A percentile compares a stretch with the other conserved stretches of the same genome.
Conservation (phyloP, 208 protist species). For the Wallacemonas sp. region DNA sequence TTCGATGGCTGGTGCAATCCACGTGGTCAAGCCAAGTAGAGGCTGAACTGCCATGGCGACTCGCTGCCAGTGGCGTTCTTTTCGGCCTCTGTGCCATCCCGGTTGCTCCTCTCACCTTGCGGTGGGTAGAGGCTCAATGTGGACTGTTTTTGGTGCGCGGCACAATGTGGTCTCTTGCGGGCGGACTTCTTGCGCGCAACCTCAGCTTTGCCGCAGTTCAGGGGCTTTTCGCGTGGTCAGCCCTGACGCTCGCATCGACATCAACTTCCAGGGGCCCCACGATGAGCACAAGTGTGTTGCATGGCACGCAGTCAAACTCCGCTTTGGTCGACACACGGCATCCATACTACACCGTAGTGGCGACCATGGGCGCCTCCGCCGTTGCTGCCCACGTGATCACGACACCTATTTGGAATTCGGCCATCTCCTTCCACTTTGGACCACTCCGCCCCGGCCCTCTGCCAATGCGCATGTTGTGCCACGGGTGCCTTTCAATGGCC, state of each 20-base stretch:
- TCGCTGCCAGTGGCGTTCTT: constrained; percentile 48
- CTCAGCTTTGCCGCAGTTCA: constrained; percentile 49
- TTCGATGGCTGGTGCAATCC: constrained; percentile 69
- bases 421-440: constrained; percentile 70
- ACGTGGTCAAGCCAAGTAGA: constrained; percentile 33
- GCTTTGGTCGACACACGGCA: constrained; percentile 61
- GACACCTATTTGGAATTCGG: constrained; percentile 56
- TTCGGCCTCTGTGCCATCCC: constrained; percentile 52
- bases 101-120: constrained; percentile 60
- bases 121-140: constrained; percentile 69
- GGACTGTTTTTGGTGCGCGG: constrained; percentile 69
- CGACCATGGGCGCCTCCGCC: constrained; percentile 36
- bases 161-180: constrained; percentile 74
- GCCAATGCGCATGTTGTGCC: constrained; percentile 33
- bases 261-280: neutral
- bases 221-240: constrained; percentile 14
- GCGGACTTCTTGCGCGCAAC: constrained; percentile 41
- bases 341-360: constrained; percentile 69
- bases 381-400: constrained; percentile 47
- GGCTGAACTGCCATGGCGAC: constrained; percentile 39
- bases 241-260: constrained; percentile 16
- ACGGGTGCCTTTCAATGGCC: constrained; percentile 31
- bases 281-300: constrained; percentile 1
- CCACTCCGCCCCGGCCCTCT: constrained; percentile 39
- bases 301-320: neutral